Conservation (phyloP, 169 alveolate species). For the Plasmodium gallinaceum region DNA sequence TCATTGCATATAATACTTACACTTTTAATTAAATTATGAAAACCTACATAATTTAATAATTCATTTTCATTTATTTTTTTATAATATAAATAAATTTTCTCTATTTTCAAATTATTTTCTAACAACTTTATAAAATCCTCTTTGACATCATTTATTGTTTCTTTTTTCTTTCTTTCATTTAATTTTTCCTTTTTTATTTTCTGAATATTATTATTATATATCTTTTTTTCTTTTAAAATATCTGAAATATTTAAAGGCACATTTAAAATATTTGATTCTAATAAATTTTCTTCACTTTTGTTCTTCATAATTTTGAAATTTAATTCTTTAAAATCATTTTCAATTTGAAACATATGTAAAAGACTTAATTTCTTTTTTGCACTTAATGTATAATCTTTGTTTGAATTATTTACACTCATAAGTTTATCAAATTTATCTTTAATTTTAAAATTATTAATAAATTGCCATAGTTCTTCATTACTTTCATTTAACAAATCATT, state of each 20-base stretch:
- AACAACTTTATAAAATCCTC: neutral
- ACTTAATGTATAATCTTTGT: neutral
- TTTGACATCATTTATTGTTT: neutral
- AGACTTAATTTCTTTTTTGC: neutral
- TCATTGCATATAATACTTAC: constrained; percentile 34
- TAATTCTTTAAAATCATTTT: constrained; percentile 13
- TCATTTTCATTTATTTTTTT: neutral
- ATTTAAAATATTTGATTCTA: neutral
- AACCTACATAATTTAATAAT: constrained; percentile 12
- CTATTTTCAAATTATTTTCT: neutral
- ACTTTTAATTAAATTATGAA: constrained; percentile 39
- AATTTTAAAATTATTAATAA: constrained; percentile 3
- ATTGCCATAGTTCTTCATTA: constrained; percentile 7
- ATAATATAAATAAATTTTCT: constrained; percentile 12
- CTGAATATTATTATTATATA: neutral
- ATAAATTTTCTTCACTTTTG: neutral
- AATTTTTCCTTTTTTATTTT: neutral
- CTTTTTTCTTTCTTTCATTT: neutral
- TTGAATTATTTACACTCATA: neutral
- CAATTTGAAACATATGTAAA: constrained; percentile 26
- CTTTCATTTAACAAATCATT: no score
- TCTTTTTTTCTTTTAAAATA: no score
- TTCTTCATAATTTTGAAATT: constrained; percentile 7
- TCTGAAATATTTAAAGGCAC: no score
- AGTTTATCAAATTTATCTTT: constrained; percentile 7